Evolutionary conservation across 345 rosid species (phyloP).

Genomic region (Eucalyptus cloeziana): DNA sequence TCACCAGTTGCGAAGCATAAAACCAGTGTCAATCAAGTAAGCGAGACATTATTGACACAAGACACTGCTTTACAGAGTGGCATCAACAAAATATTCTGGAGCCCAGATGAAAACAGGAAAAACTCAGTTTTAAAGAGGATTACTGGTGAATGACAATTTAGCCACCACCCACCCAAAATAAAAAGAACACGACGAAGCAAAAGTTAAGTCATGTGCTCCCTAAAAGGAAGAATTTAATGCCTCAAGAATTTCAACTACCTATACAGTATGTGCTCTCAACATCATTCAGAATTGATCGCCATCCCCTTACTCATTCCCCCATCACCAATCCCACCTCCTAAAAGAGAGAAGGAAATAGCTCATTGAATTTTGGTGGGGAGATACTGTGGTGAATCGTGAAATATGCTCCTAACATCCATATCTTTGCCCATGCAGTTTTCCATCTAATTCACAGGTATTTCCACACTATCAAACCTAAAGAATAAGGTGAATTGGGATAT

Average conservation of each 20-base stretch:
- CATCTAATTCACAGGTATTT: background rate
- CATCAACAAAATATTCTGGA: background rate
- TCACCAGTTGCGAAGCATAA: background rate
- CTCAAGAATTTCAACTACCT: background rate
- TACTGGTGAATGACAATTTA: background rate
- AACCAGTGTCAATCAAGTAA: background rate
- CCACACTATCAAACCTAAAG: background rate
- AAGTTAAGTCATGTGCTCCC: background rate
- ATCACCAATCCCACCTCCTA: background rate
- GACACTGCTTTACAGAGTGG: background rate
- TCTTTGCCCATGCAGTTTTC: background rate
- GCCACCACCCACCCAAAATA: background rate
- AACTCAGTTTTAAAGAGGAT: background rate
- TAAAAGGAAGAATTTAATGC: background rate
- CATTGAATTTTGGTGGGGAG: background rate
- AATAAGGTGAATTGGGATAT: background rate
- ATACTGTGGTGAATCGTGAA: background rate
- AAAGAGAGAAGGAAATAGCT: background rate
- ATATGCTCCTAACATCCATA: background rate
- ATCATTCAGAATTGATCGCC: background rate
- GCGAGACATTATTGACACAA: background rate
- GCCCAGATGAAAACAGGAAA: background rate
- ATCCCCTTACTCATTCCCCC: background rate
- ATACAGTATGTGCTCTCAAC: background rate
- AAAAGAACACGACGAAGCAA: background rate